phyloP scores from a whole-genome alignment of 257 asterid genomes.

The Nicotiana undulata region DNA sequence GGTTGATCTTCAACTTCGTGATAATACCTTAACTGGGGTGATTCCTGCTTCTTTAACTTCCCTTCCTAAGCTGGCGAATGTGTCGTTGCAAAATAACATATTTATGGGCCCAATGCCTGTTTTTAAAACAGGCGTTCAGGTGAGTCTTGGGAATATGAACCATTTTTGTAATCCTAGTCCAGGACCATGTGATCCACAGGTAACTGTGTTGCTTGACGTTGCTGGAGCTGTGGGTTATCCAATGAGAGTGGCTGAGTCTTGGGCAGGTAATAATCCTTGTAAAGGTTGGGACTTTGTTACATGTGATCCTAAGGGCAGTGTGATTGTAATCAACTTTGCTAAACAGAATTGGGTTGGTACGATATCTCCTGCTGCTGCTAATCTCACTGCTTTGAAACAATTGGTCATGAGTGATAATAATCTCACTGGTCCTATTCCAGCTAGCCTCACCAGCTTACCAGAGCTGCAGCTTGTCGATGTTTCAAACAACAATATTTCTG shows the following conservation, averaged over 20 bases:
- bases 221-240: constrained; percentile 59
- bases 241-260: constrained; percentile 38
- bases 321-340: constrained; percentile 43
- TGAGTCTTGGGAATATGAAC: constrained; percentile 34
- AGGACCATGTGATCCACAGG: constrained; percentile 68
- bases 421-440: constrained; percentile 59
- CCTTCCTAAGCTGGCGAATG: constrained; percentile 40
- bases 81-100: constrained; percentile 46
- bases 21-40: constrained; percentile 57
- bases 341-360: constrained; percentile 51
- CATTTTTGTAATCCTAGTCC: constrained; percentile 53
- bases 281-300: constrained; percentile 44
- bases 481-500: constrained; percentile 76
- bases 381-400: constrained; percentile 35
- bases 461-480: constrained; percentile 53
- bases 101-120: constrained; percentile 74
- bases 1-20: constrained; percentile 52
- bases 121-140: constrained; percentile 28
- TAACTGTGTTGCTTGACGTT: constrained; percentile 43
- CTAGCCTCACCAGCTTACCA: constrained; percentile 33
- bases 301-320: constrained; percentile 45
- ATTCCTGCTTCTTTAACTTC: constrained; percentile 51
- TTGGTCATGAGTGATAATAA: constrained; percentile 47
- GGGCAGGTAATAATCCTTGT: constrained; percentile 79
- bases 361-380: constrained; percentile 53